A percentile compares a stretch with the other conserved stretches of the same genome.
phyloP scores from a whole-genome alignment of 2,329 filamentous ascomycete genomes.

The Neopestalotiopsis sp. region DNA sequence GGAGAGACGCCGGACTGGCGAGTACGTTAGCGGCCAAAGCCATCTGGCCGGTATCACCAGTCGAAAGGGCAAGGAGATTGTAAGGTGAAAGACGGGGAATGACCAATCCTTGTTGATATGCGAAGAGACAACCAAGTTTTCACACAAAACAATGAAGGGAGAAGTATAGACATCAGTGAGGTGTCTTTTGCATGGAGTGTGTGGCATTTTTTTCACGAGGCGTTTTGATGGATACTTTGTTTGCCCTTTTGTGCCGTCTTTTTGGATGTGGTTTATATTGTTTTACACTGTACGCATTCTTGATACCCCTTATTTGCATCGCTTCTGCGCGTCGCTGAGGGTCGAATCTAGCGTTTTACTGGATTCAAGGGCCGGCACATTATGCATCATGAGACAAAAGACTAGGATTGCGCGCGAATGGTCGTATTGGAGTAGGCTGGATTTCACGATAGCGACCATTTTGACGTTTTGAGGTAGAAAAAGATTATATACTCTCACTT shows the following conservation, averaged over 20 bases:
- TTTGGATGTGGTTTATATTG: neutral
- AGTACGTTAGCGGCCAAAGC: conserved; percentile 17
- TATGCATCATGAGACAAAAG: conserved; percentile 8
- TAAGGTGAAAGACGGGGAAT: neutral
- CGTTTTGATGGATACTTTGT: neutral
- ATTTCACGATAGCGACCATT: neutral
- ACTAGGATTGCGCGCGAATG: neutral
- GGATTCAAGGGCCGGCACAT: neutral
- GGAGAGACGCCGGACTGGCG: conserved; percentile 40
- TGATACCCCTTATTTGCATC: conserved; percentile 11
- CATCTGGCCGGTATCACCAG: neutral
- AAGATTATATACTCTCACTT: neutral
- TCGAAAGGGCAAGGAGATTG: neutral
- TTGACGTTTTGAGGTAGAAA: neutral
- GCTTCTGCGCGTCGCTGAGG: conserved; percentile 4
- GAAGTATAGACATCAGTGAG: neutral
- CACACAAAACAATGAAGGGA: neutral
- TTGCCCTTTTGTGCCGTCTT: neutral
- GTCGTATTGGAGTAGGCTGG: neutral
- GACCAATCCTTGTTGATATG: neutral
- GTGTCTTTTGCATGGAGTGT: neutral
- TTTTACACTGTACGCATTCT: neutral
- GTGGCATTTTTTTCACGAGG: neutral
- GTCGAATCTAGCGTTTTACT: conserved; percentile 7
- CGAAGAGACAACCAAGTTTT: neutral